Percentiles rank a stretch among this genome's conserved stretches.
These are phyloP conservation scores for Chytriomyces sp. DNA, from an alignment of 192 early-diverging fungal genomes.

Conservation along the genomic window DNA sequence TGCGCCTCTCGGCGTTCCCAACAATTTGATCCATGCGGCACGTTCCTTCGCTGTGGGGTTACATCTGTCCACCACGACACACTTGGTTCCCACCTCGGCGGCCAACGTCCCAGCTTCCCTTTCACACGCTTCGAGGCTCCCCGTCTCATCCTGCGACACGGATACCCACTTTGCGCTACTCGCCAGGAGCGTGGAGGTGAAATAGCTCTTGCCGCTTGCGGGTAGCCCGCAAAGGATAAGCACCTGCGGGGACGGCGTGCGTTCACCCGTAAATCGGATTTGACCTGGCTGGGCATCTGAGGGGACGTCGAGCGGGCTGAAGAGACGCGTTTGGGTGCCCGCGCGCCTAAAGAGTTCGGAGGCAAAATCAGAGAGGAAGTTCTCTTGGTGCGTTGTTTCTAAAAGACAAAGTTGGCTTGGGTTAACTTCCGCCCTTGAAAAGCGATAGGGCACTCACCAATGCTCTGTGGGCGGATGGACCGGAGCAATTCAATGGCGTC, in stretches of 20 bases:
- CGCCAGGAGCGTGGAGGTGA: conserved; percentile 17
- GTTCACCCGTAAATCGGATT: conserved; percentile 5
- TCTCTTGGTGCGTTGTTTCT: conserved; percentile 47
- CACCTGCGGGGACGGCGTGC: conserved; percentile 21
- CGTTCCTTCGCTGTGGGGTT: conserved; percentile 41
- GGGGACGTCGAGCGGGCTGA: background rate
- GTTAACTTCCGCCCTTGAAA: background rate
- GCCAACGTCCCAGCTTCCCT: background rate
- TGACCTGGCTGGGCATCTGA: conserved; percentile 13
- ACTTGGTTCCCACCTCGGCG: conserved; percentile 9
- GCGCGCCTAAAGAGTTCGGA: conserved; percentile 22
- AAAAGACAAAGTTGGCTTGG: background rate
- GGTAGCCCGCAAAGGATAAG: conserved; percentile 45
- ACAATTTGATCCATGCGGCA: conserved; percentile 25
- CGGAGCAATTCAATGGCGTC: conserved; percentile 41
- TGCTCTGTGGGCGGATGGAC: conserved; percentile 40
- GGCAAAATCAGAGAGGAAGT: conserved; percentile 41
- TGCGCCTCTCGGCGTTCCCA: conserved; percentile 11
- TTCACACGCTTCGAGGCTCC: conserved; percentile 31
- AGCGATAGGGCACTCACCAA: conserved; percentile 4
- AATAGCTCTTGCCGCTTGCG: conserved; percentile 43
- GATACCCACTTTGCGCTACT: conserved; percentile 5
- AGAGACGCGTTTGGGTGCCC: conserved; percentile 15
- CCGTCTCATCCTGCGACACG: conserved; percentile 46
- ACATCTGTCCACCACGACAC: conserved; percentile 42